phyloP scores from a whole-genome alignment of 2,329 filamentous ascomycete species.

The Periconia sp. region DNA sequence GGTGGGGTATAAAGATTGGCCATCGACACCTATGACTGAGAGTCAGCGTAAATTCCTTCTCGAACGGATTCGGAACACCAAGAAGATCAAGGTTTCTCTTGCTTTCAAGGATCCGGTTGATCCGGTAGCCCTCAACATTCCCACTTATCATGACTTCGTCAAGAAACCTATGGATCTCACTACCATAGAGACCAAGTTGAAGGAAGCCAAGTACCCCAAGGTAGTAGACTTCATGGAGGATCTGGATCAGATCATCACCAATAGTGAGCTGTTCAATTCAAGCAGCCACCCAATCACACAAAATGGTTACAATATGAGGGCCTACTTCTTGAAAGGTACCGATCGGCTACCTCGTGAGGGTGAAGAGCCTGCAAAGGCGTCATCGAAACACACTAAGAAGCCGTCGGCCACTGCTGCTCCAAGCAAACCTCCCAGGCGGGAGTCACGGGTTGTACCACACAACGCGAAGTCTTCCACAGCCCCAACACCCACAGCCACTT shows the following conservation, averaged over 20 bases:
- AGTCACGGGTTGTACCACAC: constrained; percentile 45
- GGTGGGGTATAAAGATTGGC: constrained; percentile 37
- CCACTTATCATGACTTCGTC: constrained; percentile 72
- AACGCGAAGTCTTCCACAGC: constrained; percentile 50
- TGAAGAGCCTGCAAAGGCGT: constrained; percentile 44
- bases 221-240: constrained; percentile 75
- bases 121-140: constrained; percentile 72
- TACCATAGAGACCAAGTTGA: constrained; percentile 79
- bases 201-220: constrained; percentile 67
- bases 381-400: constrained; percentile 43
- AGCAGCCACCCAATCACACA: constrained; percentile 71
- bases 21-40: constrained; percentile 47
- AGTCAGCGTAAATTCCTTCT: constrained; percentile 65
- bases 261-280: constrained; percentile 83
- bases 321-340: constrained; percentile 63
- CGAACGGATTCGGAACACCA: constrained; percentile 70
- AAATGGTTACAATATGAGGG: constrained; percentile 63
- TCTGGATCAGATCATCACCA: constrained; percentile 75
- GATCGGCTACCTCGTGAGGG: constrained; percentile 59
- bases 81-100: constrained; percentile 80
- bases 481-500: constrained; percentile 41
- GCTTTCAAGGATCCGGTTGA: constrained; percentile 80
- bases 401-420: constrained; percentile 30
- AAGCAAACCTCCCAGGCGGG: constrained; percentile 46
- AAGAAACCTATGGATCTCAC: constrained; percentile 81